These are phyloP conservation scores for Phytopythium litorale DNA, from an alignment of 352 stramenopile genomes.

Conservation along the genomic window DNA sequence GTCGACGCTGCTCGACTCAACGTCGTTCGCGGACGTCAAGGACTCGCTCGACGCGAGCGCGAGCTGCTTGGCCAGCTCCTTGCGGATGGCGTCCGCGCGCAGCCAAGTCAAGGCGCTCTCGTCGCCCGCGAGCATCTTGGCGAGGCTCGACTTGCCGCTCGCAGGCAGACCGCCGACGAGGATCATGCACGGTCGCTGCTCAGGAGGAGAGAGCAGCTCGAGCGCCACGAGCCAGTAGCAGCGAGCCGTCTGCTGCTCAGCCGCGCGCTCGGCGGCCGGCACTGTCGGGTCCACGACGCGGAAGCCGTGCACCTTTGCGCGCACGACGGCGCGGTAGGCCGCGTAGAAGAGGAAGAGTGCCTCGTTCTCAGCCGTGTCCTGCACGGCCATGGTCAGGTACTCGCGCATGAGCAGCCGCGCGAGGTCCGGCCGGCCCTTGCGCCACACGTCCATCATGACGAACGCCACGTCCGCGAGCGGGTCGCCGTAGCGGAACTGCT, in stretches of 20 bases:
- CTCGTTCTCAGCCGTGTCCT: constrained; percentile 45
- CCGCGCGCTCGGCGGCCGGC: constrained; percentile 23
- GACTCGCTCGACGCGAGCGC: neutral
- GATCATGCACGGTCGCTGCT: constrained; percentile 45
- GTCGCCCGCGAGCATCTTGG: constrained; percentile 43
- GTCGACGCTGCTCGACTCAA: constrained; percentile 7
- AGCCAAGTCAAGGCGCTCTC: constrained; percentile 47
- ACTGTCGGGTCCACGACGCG: constrained; percentile 53
- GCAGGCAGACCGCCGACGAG: constrained; percentile 55
- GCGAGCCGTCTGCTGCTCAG: constrained; percentile 35
- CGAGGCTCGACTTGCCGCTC: constrained; percentile 62
- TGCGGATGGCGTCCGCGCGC: constrained; percentile 59
- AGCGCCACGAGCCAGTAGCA: constrained; percentile 71
- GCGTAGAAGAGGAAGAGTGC: constrained; percentile 57
- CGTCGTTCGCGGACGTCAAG: constrained; percentile 4
- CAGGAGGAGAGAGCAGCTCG: constrained; percentile 35
- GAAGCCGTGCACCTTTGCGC: constrained; percentile 67
- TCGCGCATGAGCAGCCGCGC: constrained; percentile 42
- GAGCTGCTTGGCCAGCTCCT: constrained; percentile 31
- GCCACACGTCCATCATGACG: constrained; percentile 66
- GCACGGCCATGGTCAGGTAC: constrained; percentile 45
- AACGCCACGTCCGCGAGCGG: constrained; percentile 65
- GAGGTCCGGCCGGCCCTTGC: constrained; percentile 50
- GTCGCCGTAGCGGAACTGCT: constrained; percentile 71
- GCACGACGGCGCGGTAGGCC: constrained; percentile 64